A percentile compares a stretch with the other conserved stretches of the same genome.
These are phyloP conservation scores for Phytophthora rubi DNA, from an alignment of 352 stramenopile species.

Conservation along the genomic window DNA sequence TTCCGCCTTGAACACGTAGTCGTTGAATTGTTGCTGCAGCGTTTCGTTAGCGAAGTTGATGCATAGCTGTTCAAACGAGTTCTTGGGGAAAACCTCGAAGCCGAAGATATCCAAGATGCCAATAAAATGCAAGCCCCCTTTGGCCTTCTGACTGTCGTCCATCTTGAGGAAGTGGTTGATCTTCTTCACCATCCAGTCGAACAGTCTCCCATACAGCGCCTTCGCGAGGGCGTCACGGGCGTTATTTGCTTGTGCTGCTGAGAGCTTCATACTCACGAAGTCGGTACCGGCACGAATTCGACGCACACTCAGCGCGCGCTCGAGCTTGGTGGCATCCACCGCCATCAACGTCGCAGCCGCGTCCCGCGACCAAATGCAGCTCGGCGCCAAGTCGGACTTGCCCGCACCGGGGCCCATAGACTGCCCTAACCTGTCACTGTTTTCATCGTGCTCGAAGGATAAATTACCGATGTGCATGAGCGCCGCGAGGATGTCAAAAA, in stretches of 20 bases:
- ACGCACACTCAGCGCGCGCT: slow-evolving; percentile 76
- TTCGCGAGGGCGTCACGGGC: slow-evolving; percentile 84
- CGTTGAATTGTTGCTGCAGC: slow-evolving; percentile 90
- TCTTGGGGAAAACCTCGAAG: slow-evolving; percentile 92
- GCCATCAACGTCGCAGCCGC: slow-evolving; percentile 73
- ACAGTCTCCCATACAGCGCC: slow-evolving; percentile 89
- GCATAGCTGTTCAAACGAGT: slow-evolving; percentile 92
- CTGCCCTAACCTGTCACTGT: slow-evolving; percentile 53
- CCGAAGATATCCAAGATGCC: slow-evolving; percentile 94
- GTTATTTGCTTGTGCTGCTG: slow-evolving; percentile 82
- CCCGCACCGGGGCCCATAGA: slow-evolving; percentile 36
- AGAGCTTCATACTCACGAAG: slow-evolving; percentile 88
- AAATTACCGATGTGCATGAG: slow-evolving; percentile 92
- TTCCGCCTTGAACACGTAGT: slow-evolving; percentile 90
- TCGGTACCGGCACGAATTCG: slow-evolving; percentile 85
- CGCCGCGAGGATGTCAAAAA: slow-evolving; percentile 84
- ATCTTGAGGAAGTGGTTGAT: slow-evolving; percentile 88
- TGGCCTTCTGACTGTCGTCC: slow-evolving; percentile 75
- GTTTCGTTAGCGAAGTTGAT: slow-evolving; percentile 93
- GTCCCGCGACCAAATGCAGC: slow-evolving; percentile 75
- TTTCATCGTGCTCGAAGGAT: slow-evolving; percentile 83
- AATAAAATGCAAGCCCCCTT: slow-evolving; percentile 77
- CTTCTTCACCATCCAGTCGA: slow-evolving; percentile 90
- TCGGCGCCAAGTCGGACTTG: slow-evolving; percentile 55
- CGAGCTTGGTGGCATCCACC: slow-evolving; percentile 74